Conservation (phyloP, 257 asterid species). For the Fraxinus quadrangulata region DNA sequence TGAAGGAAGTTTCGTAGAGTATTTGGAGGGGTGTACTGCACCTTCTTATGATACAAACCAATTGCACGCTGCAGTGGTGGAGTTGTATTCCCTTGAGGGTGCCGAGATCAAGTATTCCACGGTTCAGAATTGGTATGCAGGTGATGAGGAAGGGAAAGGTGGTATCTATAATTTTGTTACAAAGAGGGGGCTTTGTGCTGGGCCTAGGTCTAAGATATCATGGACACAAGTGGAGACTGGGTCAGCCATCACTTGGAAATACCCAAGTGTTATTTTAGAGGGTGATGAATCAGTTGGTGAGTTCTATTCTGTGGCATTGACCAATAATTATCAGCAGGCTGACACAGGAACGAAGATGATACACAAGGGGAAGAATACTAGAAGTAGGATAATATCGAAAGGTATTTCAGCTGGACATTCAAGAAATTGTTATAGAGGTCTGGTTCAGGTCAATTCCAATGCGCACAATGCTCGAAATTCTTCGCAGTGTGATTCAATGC, state of each 20-base stretch:
- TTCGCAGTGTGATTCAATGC: conserved; percentile 97
- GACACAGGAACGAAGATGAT: conserved; percentile 98
- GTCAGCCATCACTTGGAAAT: conserved; percentile 97
- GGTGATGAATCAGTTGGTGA: conserved; percentile 97
- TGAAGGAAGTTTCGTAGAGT: conserved; percentile 91
- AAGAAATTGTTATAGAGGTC: conserved; percentile 87
- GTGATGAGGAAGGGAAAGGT: conserved; percentile 85
- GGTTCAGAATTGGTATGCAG: conserved; percentile 98
- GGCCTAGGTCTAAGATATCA: conserved; percentile 72
- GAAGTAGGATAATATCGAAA: conserved; percentile 92
- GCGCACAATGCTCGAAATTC: conserved; percentile 79
- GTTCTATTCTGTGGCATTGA: conserved; percentile 92
- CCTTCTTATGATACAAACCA: conserved; percentile 92
- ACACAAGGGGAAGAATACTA: conserved; percentile 92
- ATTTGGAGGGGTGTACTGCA: conserved; percentile 97
- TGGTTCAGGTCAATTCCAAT: conserved; percentile 73
- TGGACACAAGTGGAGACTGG: conserved; percentile 99
- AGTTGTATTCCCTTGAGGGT: conserved; percentile 73
- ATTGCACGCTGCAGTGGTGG: conserved; percentile 94
- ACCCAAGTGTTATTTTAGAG: conserved; percentile 90
- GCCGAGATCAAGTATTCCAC: conserved; percentile 94
- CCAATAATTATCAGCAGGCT: conserved; percentile 93
- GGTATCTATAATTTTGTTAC: conserved; percentile 92
- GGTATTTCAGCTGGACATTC: conserved; percentile 94
- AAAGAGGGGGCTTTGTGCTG: conserved; percentile 89